Evolutionary conservation across 2,329 filamentous ascomycete genomes (phyloP).

Genomic region (Sphaerulina populicola): DNA sequence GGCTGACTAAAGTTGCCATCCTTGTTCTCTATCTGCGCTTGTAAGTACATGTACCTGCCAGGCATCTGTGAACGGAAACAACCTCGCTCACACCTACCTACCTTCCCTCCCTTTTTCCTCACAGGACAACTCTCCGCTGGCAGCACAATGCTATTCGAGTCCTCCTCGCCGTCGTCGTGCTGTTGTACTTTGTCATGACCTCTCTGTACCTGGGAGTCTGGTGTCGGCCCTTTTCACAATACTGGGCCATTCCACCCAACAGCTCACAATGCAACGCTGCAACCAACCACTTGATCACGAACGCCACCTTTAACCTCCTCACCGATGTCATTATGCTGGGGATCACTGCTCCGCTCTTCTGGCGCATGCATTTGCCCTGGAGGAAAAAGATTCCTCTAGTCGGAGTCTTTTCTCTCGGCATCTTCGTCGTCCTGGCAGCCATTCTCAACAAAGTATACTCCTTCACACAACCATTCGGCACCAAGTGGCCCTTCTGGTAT

Average conservation of each 20-base stretch:
- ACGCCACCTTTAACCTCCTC: conserved; percentile 39
- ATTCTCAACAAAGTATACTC: conserved; percentile 56
- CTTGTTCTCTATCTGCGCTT: conserved; percentile 33
- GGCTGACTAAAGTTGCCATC: conserved; percentile 35
- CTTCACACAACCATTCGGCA: conserved; percentile 49
- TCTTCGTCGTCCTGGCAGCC: conserved; percentile 50
- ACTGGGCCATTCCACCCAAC: conserved; percentile 31
- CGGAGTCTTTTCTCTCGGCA: conserved; percentile 49
- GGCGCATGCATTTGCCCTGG: conserved; percentile 37
- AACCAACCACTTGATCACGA: conserved; percentile 34
- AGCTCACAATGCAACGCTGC: conserved; percentile 37
- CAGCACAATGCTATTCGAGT: conserved; percentile 33
- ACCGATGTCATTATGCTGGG: conserved; percentile 41
- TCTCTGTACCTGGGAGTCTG: conserved; percentile 36
- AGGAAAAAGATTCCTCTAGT: conserved; percentile 47
- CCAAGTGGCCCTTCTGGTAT: conserved; percentile 53
- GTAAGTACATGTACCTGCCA: not conserved
- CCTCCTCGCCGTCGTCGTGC: conserved; percentile 31
- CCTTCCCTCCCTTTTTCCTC: not conserved
- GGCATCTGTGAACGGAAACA: not conserved
- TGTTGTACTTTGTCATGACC: conserved; percentile 35
- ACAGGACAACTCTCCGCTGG: conserved; percentile 30
- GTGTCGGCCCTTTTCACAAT: conserved; percentile 35
- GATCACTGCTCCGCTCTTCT: conserved; percentile 40
- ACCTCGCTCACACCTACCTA: too few relatives aligned